Conservation (phyloP, 2,329 filamentous ascomycete species). For the Hymenoscyphus repandus region DNA sequence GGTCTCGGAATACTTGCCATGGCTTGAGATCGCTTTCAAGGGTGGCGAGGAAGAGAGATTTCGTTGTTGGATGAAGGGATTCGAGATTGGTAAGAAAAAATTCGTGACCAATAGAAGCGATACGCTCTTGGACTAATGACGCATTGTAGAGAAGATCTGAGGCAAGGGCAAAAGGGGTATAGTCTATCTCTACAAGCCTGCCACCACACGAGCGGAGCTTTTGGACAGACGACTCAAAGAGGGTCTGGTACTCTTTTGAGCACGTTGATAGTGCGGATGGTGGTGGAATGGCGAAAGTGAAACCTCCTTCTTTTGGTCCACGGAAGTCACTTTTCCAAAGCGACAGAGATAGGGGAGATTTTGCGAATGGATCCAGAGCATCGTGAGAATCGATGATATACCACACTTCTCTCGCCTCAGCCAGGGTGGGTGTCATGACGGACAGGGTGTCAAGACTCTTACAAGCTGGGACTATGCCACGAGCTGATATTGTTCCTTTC, state of each 20-base stretch:
- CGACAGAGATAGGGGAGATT: slow-evolving; percentile 30
- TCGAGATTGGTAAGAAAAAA: slow-evolving; percentile 33
- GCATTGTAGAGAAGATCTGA: slow-evolving; percentile 48
- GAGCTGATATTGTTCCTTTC: slow-evolving; percentile 42
- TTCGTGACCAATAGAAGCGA: slow-evolving; percentile 38
- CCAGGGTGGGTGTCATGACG: slow-evolving; percentile 40
- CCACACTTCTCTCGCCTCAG: slow-evolving; percentile 45
- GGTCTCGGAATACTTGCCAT: slow-evolving; percentile 40
- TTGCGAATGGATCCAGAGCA: slow-evolving; percentile 41
- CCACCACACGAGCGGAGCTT: slow-evolving; percentile 37
- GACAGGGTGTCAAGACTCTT: slow-evolving; percentile 48
- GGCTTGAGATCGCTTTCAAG: slow-evolving; percentile 35
- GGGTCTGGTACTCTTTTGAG: slow-evolving; percentile 35
- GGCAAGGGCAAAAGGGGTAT: slow-evolving; percentile 42
- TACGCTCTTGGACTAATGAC: slow-evolving; percentile 46
- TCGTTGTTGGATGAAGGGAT: slow-evolving; percentile 42
- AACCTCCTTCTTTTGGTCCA: slow-evolving; percentile 30
- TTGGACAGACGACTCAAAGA: slow-evolving; percentile 35
- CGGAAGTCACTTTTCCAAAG: slow-evolving; percentile 28
- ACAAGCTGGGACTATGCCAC: slow-evolving; percentile 46
- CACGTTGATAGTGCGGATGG: slow-evolving; percentile 37
- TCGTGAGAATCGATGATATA: slow-evolving; percentile 42
- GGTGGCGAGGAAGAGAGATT: slow-evolving; percentile 37
- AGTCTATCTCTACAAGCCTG: slow-evolving; percentile 35
- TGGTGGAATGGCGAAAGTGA: slow-evolving; percentile 46